phyloP scores from a whole-genome alignment of 2,329 filamentous ascomycete species.

The Phyllosticta citrichinensis region DNA sequence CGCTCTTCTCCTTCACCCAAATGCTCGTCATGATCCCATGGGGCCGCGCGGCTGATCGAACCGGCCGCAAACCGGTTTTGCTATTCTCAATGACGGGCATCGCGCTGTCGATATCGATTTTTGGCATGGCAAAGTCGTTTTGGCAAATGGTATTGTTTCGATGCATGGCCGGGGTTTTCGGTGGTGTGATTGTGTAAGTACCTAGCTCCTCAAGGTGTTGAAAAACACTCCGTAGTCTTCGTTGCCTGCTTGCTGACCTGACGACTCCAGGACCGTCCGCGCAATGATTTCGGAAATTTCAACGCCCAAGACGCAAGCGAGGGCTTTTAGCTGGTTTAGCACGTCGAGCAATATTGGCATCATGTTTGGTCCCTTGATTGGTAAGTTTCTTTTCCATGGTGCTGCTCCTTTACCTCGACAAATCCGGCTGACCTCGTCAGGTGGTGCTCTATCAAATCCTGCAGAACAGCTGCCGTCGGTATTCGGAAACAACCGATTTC shows the following conservation, averaged over 20 bases:
- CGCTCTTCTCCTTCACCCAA: constrained; percentile 63
- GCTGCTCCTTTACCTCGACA: not conserved
- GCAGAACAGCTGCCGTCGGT: constrained; percentile 14
- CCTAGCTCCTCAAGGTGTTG: no score
- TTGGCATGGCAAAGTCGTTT: constrained; percentile 57
- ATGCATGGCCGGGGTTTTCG: constrained; percentile 62
- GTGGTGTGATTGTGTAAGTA: constrained; percentile 53
- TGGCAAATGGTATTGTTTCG: constrained; percentile 66
- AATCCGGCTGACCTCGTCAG: not conserved
- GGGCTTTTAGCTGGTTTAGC: constrained; percentile 66
- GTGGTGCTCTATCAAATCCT: not conserved
- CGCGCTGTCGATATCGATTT: constrained; percentile 49
- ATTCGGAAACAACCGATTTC: constrained; percentile 49
- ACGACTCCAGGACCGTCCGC: constrained; percentile 45
- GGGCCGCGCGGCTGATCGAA: constrained; percentile 56
- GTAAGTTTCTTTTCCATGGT: constrained; percentile 43
- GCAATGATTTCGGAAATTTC: constrained; percentile 69
- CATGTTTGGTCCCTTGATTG: constrained; percentile 57
- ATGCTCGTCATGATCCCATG: constrained; percentile 70
- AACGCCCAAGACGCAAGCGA: constrained; percentile 59
- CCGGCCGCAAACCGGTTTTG: constrained; percentile 64
- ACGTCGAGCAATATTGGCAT: constrained; percentile 67
- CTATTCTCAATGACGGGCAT: constrained; percentile 58
- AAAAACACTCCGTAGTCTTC: no score
- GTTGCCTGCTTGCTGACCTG: not conserved